Conservation (phyloP, 2,329 filamentous ascomycete species). For the Plectosphaerella plurivora region DNA sequence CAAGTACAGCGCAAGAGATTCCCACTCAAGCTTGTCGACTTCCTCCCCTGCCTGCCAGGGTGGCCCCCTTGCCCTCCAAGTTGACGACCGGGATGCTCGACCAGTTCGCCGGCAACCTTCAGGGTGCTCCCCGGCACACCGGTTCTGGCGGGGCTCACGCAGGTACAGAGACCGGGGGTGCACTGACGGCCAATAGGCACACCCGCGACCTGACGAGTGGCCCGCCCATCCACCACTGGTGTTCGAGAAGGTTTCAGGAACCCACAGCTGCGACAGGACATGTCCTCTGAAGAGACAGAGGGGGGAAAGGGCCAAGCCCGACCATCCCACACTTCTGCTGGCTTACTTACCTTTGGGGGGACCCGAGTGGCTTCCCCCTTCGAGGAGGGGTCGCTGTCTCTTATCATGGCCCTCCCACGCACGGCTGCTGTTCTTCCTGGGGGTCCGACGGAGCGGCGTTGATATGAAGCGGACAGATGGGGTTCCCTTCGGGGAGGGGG, state of each 20-base stretch:
- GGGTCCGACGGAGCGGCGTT: background rate
- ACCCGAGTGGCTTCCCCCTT: constrained; percentile 7
- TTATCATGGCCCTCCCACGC: constrained; percentile 9
- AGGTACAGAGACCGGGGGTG: background rate
- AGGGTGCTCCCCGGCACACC: constrained; percentile 1
- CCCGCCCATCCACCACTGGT: background rate
- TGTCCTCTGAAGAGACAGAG: constrained; percentile 2
- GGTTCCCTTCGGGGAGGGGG: too few species aligned
- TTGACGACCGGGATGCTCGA: background rate
- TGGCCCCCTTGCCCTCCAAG: background rate
- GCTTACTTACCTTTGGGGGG: background rate
- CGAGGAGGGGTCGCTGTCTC: background rate
- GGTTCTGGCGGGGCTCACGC: background rate
- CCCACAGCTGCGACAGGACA: background rate
- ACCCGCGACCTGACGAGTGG: background rate
- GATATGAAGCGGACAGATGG: constrained; percentile 2
- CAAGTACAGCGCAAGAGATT: too few species aligned
- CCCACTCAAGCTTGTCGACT: background rate
- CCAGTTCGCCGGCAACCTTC: background rate
- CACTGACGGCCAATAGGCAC: background rate
- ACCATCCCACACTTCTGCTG: constrained; percentile 7
- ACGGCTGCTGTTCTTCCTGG: background rate
- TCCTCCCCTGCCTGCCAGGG: background rate
- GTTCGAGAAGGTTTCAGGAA: constrained; percentile 16
- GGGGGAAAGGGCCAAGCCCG: background rate